These are phyloP conservation scores for Avena sativa DNA, from an alignment of 176 grass and related monocot genomes.

Conservation along the genomic window DNA sequence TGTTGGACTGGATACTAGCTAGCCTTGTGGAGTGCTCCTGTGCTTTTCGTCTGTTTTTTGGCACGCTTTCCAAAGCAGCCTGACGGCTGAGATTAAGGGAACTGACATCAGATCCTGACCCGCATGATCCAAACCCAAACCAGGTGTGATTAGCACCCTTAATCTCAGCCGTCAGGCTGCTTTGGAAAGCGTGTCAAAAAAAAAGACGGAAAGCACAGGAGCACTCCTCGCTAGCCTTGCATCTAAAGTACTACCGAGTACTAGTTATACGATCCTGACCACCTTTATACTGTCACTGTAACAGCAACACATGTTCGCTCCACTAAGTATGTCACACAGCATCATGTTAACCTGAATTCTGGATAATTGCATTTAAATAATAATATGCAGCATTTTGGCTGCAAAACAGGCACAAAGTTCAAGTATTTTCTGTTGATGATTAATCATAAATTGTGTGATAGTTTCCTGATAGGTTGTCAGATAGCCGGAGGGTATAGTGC, in stretches of 20 bases:
- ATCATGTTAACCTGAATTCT: not conserved
- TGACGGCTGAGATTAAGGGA: no score
- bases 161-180: no score
- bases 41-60: no score
- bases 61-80: no score
- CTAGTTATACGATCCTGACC: not conserved
- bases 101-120: no score
- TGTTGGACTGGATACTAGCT: slow-evolving; percentile 10
- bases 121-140: no score
- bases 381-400: not conserved
- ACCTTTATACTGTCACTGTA: slow-evolving; percentile 2
- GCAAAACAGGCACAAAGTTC: not conserved
- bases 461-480: not conserved
- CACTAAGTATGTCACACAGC: not conserved
- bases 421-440: not conserved
- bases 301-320: not conserved
- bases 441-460: not conserved
- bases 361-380: not conserved
- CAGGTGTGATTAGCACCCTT: no score
- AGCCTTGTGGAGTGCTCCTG: not conserved
- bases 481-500: not conserved
- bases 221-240: not conserved
- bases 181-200: no score
- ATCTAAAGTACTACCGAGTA: not conserved
- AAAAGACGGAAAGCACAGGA: no score